Conservation (phyloP, 305 asterid genomes). For the Stenogyne calaminthoides region DNA sequence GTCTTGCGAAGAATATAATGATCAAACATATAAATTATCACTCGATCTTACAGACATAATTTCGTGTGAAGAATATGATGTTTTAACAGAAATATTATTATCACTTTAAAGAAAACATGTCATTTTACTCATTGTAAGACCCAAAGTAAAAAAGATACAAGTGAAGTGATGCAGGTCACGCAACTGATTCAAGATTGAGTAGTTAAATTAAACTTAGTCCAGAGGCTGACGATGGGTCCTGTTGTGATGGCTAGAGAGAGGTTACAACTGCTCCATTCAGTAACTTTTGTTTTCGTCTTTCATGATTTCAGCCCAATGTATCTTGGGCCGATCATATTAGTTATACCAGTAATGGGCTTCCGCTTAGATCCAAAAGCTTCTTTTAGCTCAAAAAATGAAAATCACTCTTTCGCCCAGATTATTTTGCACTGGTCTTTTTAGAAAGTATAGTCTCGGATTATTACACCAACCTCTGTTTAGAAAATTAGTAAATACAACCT, state of each 20-base stretch:
- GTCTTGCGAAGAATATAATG: too few relatives aligned
- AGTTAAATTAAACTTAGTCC: not conserved
- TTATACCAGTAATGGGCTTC: not conserved
- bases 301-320: not conserved
- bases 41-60: too few relatives aligned
- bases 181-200: not conserved
- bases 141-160: too few relatives aligned
- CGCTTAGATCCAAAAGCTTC: not conserved
- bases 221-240: constrained; percentile 20
- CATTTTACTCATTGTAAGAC: too few relatives aligned
- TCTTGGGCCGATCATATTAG: not conserved
- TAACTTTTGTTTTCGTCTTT: constrained; percentile 1
- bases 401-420: not conserved
- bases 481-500: not conserved
- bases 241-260: constrained; percentile 25
- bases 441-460: not conserved
- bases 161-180: constrained; percentile 7
- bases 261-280: constrained; percentile 37
- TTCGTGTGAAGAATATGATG: too few relatives aligned
- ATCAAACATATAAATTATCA: too few relatives aligned
- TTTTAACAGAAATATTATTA: too few relatives aligned
- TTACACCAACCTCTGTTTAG: too few relatives aligned
- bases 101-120: too few relatives aligned
- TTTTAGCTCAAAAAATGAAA: not conserved
- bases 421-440: not conserved